Evolutionary conservation across 129 eudicot species (phyloP).

Genomic region (Arctium minus): DNA sequence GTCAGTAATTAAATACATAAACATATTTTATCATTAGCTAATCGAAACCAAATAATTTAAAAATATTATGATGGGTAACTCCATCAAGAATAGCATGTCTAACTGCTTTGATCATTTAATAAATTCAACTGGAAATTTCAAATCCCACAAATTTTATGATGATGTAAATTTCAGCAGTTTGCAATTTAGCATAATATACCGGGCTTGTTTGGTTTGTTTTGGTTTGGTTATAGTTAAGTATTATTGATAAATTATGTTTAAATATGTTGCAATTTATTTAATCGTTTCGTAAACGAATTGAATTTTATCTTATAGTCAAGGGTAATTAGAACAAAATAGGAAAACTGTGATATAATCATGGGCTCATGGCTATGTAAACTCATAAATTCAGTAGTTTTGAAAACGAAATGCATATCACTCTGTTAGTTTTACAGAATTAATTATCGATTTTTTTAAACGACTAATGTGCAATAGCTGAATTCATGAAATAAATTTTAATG

Average conservation of each 20-base stretch:
- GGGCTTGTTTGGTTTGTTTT: too few species aligned
- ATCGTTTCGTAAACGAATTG: not conserved
- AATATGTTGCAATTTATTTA: not conserved
- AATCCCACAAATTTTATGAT: not conserved
- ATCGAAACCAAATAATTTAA: not conserved
- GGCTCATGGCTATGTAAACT: not conserved
- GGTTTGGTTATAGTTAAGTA: not conserved
- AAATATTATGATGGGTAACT: not conserved
- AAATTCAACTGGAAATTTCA: not conserved
- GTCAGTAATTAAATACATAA: not conserved
- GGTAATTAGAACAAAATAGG: not conserved
- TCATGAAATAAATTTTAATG: not conserved
- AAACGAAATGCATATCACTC: not conserved
- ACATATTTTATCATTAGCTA: constrained; percentile 9
- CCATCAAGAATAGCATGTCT: not conserved
- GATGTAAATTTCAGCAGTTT: not conserved
- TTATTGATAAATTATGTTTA: not conserved
- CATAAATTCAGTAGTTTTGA: not conserved
- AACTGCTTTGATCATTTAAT: not conserved
- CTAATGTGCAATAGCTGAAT: not conserved
- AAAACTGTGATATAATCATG: not conserved
- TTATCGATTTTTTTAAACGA: not conserved
- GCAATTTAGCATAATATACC: not conserved
- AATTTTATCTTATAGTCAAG: not conserved
- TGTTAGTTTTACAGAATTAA: not conserved